Base-by-base conservation (phyloP, 176 grass and related monocot genomes). In the Raddia distichophylla region DNA sequence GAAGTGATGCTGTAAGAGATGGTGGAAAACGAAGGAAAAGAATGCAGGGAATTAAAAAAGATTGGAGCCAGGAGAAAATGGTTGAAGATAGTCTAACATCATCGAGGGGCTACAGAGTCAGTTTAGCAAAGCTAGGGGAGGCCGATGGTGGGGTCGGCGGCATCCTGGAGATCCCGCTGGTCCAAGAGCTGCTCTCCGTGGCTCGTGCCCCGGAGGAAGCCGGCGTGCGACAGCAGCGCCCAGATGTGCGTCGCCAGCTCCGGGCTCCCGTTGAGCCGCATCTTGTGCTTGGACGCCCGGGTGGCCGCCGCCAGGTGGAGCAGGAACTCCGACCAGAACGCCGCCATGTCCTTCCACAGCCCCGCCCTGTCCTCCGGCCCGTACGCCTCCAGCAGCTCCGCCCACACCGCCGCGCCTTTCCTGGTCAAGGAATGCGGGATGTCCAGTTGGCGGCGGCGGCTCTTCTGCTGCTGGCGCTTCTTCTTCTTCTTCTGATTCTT, bases 181-280 rank as follows among this genome's bases (percentile, higher is more conserved):
- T 78, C 81, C 7, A 75, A 40, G 4, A 9, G 0, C 2, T 1
- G 3, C 0, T 84, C 22, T 0, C 63, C 82, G 0, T 76, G 51
- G 0, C 5, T 59, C 10, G 2, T 10, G 0, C 15, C 45, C 8
- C 73, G 62, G 0, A 59, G 63, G 0, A 76, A 60, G 10, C 82
- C 62, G 0, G 82, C 72, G 5, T 76, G 82, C 0, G 82, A 76
- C 49, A 84, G 35, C 51, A 84, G 27, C 1, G 22, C 52, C 72
- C 72, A 84, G 9, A 84, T 4, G 42, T 68, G 72, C 0, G 82
- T 84, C 0, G 33, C 6, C 16, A 84, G 82, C 72, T 84, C 82
- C 42, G 3, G 6, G 0, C 15, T 32, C 0, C 49, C 18, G 0
- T 0, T 35, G 2, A 83, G 81, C 5, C 0, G 18, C 10, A 19